Evolutionary conservation across 106 monocot species (phyloP).

Genomic region (Allium cepa): DNA sequence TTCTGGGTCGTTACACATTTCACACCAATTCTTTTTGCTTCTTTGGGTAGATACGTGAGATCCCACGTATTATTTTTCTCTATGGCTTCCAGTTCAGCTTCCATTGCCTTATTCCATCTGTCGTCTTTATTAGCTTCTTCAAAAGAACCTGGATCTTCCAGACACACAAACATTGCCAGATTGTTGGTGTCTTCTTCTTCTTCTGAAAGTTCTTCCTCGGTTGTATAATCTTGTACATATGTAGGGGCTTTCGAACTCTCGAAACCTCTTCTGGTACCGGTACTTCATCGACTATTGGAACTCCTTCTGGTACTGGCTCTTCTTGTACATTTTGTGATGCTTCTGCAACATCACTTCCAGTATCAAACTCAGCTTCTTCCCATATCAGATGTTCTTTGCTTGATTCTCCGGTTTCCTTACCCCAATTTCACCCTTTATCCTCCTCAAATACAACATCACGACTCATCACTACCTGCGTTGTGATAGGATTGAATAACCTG

Average conservation of each 20-base stretch:
- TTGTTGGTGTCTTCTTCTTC: not conserved
- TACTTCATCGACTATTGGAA: not conserved
- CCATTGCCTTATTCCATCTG: not conserved
- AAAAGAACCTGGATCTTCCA: not conserved
- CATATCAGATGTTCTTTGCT: too few relatives aligned
- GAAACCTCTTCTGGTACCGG: not conserved
- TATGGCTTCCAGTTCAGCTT: not conserved
- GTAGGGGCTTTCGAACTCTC: not conserved
- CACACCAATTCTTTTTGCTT: too few relatives aligned
- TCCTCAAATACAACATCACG: too few relatives aligned
- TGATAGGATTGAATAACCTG: too few relatives aligned
- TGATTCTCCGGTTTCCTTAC: too few relatives aligned
- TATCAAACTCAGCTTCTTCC: too few relatives aligned
- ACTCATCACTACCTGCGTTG: too few relatives aligned
- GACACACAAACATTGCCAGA: not conserved
- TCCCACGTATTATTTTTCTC: not conserved
- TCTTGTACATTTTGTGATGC: not conserved
- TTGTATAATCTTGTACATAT: not conserved
- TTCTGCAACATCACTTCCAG: too few relatives aligned
- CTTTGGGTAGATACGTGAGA: not conserved
- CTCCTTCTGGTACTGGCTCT: not conserved
- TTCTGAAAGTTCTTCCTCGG: not conserved
- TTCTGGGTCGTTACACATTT: too few relatives aligned
- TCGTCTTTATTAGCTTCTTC: not conserved
- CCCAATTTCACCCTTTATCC: too few relatives aligned